phyloP scores from a whole-genome alignment of 495 filamentous ascomycete species.

The Podospora pseudocomata region DNA sequence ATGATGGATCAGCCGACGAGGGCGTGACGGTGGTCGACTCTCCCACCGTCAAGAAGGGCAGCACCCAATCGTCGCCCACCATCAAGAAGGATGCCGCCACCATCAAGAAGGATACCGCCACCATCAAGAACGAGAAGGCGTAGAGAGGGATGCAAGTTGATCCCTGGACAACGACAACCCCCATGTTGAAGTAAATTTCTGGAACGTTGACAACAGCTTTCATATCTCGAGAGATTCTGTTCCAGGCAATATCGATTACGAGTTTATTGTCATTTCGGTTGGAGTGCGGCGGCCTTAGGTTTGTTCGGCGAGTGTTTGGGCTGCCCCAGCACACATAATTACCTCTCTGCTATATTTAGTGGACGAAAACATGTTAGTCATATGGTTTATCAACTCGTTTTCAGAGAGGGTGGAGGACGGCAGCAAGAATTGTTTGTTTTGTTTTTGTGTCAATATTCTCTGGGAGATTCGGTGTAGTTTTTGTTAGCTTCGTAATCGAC shows the following conservation, averaged over 20 bases:
- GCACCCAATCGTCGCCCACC: slow-evolving; percentile 48
- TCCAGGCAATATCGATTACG: slow-evolving; percentile 24
- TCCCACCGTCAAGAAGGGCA: slow-evolving; percentile 47
- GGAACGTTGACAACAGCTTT: slow-evolving; percentile 17
- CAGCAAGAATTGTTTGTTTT: slow-evolving; percentile 26
- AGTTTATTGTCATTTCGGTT: slow-evolving; percentile 31
- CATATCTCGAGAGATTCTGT: slow-evolving; percentile 23
- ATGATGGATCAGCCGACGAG: slow-evolving; percentile 45
- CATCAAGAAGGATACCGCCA: slow-evolving; percentile 47
- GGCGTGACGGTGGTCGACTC: slow-evolving; percentile 51
- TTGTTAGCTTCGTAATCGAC: slow-evolving; percentile 20
- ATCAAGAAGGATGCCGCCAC: slow-evolving; percentile 46
- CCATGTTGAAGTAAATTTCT: slow-evolving; percentile 8
- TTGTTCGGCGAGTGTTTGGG: slow-evolving; percentile 9
- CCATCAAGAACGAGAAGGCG: slow-evolving; percentile 44
- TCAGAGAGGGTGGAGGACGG: slow-evolving; percentile 24
- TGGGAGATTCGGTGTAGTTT: slow-evolving; percentile 21
- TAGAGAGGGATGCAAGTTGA: slow-evolving; percentile 12
- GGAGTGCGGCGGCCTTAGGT: slow-evolving; percentile 16
- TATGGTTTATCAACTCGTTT: slow-evolving; percentile 27
- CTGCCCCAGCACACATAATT: slow-evolving; percentile 31
- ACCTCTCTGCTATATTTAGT: slow-evolving; percentile 25
- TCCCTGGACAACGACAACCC: neutral
- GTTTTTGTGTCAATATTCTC: slow-evolving; percentile 22
- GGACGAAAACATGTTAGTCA: slow-evolving; percentile 23